Evolutionary conservation across 2,329 filamentous ascomycete species (phyloP).

Genomic region (Claviceps sp.): DNA sequence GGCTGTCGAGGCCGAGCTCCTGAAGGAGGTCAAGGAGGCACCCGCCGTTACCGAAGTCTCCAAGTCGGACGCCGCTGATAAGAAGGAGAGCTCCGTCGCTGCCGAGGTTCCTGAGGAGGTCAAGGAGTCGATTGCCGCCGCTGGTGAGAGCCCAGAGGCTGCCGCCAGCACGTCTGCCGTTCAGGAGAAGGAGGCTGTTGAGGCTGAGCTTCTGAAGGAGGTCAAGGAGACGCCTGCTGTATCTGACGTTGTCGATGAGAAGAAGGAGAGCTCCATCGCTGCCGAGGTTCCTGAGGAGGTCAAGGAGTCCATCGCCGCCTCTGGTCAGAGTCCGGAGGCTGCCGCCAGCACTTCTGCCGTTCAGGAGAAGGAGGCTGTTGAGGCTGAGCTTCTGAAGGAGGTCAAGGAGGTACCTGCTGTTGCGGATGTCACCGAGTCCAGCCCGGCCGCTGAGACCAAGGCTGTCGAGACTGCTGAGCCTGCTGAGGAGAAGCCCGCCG

Average conservation of each 20-base stretch:
- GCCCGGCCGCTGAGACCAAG: constrained; percentile 8
- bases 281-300: constrained; percentile 42
- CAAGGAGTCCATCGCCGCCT: constrained; percentile 42
- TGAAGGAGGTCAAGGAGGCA: constrained; percentile 44
- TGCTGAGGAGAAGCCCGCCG: constrained; percentile 9
- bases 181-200: constrained; percentile 60
- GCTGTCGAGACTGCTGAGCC: constrained; percentile 7
- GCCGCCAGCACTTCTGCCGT: constrained; percentile 55
- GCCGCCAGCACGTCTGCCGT: constrained; percentile 55
- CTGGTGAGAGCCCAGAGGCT: constrained; percentile 55
- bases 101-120: constrained; percentile 42
- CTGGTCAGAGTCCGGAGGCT: constrained; percentile 55
- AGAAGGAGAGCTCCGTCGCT: constrained; percentile 28
- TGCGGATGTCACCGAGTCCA: constrained; percentile 2
- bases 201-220: constrained; percentile 59
- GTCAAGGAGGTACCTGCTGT: constrained; percentile 30
- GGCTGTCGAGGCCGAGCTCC: constrained; percentile 58
- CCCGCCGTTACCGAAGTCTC: constrained; percentile 19
- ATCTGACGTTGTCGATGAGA: constrained; percentile 19
- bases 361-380: constrained; percentile 60
- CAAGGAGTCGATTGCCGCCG: constrained; percentile 42
- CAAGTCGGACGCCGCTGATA: constrained; percentile 19
- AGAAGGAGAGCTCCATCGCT: constrained; percentile 31
- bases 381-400: constrained; percentile 59
- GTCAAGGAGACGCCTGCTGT: constrained; percentile 31